Conservation (phyloP, 2,329 filamentous ascomycete species). For the Neopestalotiopsis sp. region DNA sequence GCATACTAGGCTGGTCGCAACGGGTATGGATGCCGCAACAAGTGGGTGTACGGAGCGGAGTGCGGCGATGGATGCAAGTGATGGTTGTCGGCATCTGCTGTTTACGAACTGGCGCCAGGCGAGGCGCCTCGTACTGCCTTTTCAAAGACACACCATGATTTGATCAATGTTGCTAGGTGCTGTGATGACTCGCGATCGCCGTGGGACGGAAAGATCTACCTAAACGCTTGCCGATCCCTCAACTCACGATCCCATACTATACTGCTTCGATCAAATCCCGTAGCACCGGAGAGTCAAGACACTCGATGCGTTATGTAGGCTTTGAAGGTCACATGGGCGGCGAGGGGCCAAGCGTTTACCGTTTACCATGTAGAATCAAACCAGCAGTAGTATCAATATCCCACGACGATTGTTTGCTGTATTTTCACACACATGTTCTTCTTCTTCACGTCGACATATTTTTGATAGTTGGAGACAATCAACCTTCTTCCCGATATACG, state of each 20-base stretch:
- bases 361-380: background rate
- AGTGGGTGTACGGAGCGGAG: background rate
- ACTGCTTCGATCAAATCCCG: background rate
- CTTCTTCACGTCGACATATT: too few relatives aligned
- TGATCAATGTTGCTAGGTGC: too few relatives aligned
- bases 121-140: too few relatives aligned
- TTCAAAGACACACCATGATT: too few relatives aligned
- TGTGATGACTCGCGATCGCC: too few relatives aligned
- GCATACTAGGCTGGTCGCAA: background rate
- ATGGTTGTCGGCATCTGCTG: too few relatives aligned
- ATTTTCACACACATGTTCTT: background rate
- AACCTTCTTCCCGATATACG: too few relatives aligned
- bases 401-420: background rate
- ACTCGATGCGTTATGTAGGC: background rate
- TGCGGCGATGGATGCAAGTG: too few relatives aligned
- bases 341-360: background rate
- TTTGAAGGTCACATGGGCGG: background rate
- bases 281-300: background rate
- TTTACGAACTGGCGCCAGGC: too few relatives aligned
- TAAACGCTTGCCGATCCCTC: background rate
- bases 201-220: too few relatives aligned
- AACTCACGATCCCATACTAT: background rate
- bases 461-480: too few relatives aligned
- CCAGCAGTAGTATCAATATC: background rate
- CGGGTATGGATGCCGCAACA: background rate